Percentiles rank a stretch among this genome's conserved stretches.
phyloP scores from a whole-genome alignment of 108 stramenopile species.

The Pseudonitzschia pungens region DNA sequence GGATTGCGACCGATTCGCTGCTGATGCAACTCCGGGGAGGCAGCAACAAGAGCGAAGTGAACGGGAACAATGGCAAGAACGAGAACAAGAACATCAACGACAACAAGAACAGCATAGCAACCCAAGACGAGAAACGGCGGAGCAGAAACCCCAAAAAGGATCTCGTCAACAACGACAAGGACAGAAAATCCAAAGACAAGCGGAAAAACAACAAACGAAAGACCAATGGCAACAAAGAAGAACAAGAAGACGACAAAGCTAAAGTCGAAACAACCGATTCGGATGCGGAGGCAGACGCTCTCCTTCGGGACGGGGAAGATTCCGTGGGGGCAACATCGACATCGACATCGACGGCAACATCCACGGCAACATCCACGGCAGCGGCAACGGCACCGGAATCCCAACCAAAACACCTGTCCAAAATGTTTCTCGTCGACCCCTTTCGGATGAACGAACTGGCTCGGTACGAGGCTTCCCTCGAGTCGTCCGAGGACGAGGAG shows the following conservation, averaged over 20 bases:
- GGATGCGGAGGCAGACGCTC: no score
- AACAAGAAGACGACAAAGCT: background rate
- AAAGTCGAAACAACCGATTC: no score
- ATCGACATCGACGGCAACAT: background rate
- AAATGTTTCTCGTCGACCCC: background rate
- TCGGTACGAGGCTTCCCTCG: slow-evolving; percentile 18
- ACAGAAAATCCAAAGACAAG: background rate
- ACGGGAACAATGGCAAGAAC: background rate
- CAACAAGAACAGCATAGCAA: background rate
- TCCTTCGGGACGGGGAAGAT: no score
- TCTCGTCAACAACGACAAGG: background rate
- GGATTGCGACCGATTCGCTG: background rate
- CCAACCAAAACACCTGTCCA: background rate
- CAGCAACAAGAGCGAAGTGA: background rate
- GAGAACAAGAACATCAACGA: background rate
- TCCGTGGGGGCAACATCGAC: background rate
- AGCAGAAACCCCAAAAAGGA: background rate
- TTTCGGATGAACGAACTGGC: slow-evolving; percentile 18
- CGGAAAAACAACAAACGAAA: background rate
- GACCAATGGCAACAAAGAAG: background rate
- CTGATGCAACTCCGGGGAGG: slow-evolving; percentile 11
- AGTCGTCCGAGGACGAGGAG: background rate
- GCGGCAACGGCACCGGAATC: background rate
- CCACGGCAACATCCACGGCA: background rate
- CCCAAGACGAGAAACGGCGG: background rate